Evolutionary conservation across 2,329 filamentous ascomycete species (phyloP), one percentile per base, ranked within the genome.

Genomic region (Colletotrichum magnum): DNA sequence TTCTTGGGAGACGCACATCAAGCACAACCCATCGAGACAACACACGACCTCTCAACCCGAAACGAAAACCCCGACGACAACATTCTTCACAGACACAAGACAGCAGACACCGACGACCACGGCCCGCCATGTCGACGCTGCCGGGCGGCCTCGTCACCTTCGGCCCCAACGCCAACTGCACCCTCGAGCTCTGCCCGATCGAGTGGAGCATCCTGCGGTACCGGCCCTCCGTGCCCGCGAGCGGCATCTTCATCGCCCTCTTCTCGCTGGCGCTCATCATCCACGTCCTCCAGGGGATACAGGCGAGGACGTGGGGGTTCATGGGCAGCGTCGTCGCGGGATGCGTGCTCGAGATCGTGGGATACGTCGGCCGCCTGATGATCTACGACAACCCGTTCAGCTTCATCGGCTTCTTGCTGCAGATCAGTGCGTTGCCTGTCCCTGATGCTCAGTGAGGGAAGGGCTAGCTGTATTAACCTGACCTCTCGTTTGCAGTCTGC

Each of bases 371-470:
- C 0, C 84, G 90, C 6, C 80, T 92, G 24, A 76, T 89, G 59
- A 78, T 90, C 64, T 82, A 87, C 64, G 74, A 83, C 16, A 88
- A 92, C 64, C 88, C 89, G 0, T 92, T 89, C 73, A 79, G 74
- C 26, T 85, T 90, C 75, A 73, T 76, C 0, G 88, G 85, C 0
- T 93, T 93, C 74, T 83, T 92, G 72, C 84, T 92, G 6, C 88
- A 92, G 76, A 90, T 91, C 71, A 76, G 77, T 81, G 75, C 61
- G 75, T 81, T 24, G 21, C 2, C 21, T 24, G 21, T 24, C 21
- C 21, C 21, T 24, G 2, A 4, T 24, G 2, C 2, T 24, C 21
- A 2, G 21, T 24, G 6, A 50, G 10, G 10, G 10, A 13, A 12
- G 24, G 16, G 10, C n/a, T n/a, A n/a, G n/a, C n/a, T n/a, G n/a